Percentiles rank a stretch among this genome's conserved stretches.
Evolutionary conservation across 2,329 filamentous ascomycete genomes (phyloP).

Genomic region (Penicillium sp.): DNA sequence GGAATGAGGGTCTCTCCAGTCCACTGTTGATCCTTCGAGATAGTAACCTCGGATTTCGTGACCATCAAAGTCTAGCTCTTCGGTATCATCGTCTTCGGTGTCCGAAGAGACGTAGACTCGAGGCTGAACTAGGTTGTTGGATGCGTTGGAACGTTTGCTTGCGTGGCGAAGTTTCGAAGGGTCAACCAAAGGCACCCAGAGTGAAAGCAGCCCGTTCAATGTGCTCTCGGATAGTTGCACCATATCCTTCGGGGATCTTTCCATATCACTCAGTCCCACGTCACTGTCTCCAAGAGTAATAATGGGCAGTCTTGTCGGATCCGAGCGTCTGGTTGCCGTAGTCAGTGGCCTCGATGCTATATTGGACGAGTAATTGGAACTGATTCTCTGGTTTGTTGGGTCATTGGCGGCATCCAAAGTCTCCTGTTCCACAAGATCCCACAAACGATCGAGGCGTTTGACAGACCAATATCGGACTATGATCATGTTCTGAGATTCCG

Average conservation of each 20-base stretch:
- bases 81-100: slow-evolving; percentile 19
- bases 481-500: slow-evolving; percentile 45
- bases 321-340: slow-evolving; percentile 15
- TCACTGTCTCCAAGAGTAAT: slow-evolving; percentile 37
- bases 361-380: slow-evolving; percentile 16
- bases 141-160: not conserved
- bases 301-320: slow-evolving; percentile 27
- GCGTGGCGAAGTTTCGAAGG: slow-evolving; percentile 12
- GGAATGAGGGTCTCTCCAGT: slow-evolving; percentile 40
- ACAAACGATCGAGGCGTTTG: slow-evolving; percentile 38
- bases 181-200: slow-evolving; percentile 28
- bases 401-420: slow-evolving; percentile 27
- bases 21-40: slow-evolving; percentile 35
- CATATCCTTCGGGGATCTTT: slow-evolving; percentile 40
- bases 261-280: slow-evolving; percentile 32
- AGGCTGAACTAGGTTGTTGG: not conserved
- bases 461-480: slow-evolving; percentile 44
- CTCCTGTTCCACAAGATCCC: slow-evolving; percentile 38
- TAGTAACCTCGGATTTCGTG: slow-evolving; percentile 32
- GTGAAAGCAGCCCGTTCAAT: slow-evolving; percentile 33
- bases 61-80: slow-evolving; percentile 22
- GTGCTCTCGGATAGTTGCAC: slow-evolving; percentile 36
- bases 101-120: slow-evolving; percentile 24
- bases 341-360: slow-evolving; percentile 14
- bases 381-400: slow-evolving; percentile 19